phyloP scores from a whole-genome alignment of 2,329 filamentous ascomycete genomes.

The Claviceps maximensis region DNA sequence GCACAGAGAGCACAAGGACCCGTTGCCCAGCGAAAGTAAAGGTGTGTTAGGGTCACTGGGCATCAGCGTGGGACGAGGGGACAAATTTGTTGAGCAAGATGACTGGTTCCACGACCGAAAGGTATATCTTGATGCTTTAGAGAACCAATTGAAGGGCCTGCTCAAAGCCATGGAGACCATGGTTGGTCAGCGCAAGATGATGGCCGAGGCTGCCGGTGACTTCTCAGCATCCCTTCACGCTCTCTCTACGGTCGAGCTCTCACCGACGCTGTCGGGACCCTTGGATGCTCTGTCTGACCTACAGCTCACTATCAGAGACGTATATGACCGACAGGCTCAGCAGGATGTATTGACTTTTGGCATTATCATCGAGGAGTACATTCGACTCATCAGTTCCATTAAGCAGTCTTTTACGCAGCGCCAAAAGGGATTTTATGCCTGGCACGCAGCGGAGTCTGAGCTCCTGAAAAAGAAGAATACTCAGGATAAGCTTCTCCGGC shows the following conservation, averaged over 20 bases:
- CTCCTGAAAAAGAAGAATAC: conserved; percentile 76
- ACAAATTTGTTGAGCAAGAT: conserved; percentile 95
- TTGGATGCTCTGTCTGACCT: conserved; percentile 86
- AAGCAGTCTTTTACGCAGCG: conserved; percentile 87
- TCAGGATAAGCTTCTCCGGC: conserved; percentile 89
- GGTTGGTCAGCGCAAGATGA: conserved; percentile 78
- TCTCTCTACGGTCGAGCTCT: conserved; percentile 83
- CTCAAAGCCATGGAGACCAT: conserved; percentile 92
- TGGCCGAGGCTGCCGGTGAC: conserved; percentile 85
- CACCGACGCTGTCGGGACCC: conserved; percentile 73
- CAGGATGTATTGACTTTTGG: conserved; percentile 93
- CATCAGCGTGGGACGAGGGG: conserved; percentile 59
- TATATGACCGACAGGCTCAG: conserved; percentile 93
- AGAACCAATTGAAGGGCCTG: conserved; percentile 78
- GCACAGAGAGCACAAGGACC: conserved; percentile 88
- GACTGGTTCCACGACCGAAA: conserved; percentile 98
- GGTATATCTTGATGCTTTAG: conserved; percentile 86
- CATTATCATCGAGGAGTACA: conserved; percentile 97
- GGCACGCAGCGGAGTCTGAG: conserved; percentile 84
- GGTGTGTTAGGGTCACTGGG: conserved; percentile 81
- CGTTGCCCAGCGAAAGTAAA: conserved; percentile 77
- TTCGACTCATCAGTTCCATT: conserved; percentile 85
- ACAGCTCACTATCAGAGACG: conserved; percentile 83
- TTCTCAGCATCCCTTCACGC: conserved; percentile 90
- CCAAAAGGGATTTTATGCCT: conserved; percentile 90